Base-by-base conservation (phyloP, 192 early-diverging fungal species). In the Gigaspora rosea region DNA sequence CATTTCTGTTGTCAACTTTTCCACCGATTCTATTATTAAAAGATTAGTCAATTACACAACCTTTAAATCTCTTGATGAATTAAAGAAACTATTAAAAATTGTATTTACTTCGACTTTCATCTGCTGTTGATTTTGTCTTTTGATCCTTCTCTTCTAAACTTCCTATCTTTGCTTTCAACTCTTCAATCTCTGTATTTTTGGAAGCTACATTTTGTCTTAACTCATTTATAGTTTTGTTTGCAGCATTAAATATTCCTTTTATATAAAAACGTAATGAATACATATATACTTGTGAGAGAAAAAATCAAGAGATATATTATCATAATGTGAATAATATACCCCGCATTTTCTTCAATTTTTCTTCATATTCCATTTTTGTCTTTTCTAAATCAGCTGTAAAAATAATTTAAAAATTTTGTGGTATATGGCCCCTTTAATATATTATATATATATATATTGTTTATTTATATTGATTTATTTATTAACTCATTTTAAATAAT, bases 321-420 rank as follows among this genome's bases (percentile, higher is more conserved):
- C 32, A 63, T 33, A 35, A n/a, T 65, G n/a, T 46, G 41, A n/a
- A 27, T 54, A 41, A 50, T 13, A 67, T 86, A 82, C 85, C 80
- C 80, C 83, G 80, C 86, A 88, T 89, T 73, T 88, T 86, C 61
- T 88, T 89, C 71, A 88, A 61, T 64, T 90, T 90, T 22, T 87
- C 87, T 35, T 90, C 85, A 46, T 87, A 84, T 63, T 88, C 88
- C 35, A 73, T 75, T 85, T 80, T 76, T 35, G 77, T 58, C 16
- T 84, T 82, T 15, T 72, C 73, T 4, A 80, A 46, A 7, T 86
- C 85, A 4, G 36, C 72, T 73, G 41, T 41, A 41, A 41, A 41
- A 41, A 41, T 41, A 41, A 41, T 41, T 41, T 41, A 41, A 7
- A 41, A 41, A 41, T 41, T 41, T 41, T 41, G 41, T 41, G 41